Conservation (phyloP, 345 rosid genomes). For the Theobroma cacao region DNA sequence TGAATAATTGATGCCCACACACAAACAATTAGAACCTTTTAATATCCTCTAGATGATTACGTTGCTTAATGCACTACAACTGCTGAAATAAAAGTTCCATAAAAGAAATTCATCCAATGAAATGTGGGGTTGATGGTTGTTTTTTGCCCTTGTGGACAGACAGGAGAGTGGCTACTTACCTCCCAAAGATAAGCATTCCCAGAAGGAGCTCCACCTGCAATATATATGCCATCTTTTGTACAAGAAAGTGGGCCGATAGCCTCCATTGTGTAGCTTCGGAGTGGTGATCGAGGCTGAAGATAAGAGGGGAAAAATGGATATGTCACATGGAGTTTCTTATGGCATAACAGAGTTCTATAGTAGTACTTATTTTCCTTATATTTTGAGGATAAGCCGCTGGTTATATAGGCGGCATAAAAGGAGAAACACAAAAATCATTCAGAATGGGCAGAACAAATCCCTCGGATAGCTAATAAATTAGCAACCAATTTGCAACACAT, state of each 20-base stretch:
- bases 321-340: background rate
- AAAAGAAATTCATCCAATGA: background rate
- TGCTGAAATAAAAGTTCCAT: background rate
- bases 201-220: constrained; percentile 48
- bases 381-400: background rate
- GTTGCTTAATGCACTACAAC: background rate
- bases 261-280: constrained; percentile 49
- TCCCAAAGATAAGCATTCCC: constrained; percentile 59
- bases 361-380: background rate
- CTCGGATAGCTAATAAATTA: background rate
- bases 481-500: background rate
- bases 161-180: constrained; percentile 26
- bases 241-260: constrained; percentile 45
- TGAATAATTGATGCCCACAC: background rate
- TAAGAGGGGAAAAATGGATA: background rate
- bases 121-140: background rate
- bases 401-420: background rate
- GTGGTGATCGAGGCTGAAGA: constrained; percentile 42
- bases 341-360: background rate
- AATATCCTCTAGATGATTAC: background rate
- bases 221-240: constrained; percentile 43
- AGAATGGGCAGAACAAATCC: background rate
- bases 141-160: background rate
- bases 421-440: background rate
- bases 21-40: background rate